Conservation (phyloP, 441 rosid genomes). For the Geranium incanum region DNA sequence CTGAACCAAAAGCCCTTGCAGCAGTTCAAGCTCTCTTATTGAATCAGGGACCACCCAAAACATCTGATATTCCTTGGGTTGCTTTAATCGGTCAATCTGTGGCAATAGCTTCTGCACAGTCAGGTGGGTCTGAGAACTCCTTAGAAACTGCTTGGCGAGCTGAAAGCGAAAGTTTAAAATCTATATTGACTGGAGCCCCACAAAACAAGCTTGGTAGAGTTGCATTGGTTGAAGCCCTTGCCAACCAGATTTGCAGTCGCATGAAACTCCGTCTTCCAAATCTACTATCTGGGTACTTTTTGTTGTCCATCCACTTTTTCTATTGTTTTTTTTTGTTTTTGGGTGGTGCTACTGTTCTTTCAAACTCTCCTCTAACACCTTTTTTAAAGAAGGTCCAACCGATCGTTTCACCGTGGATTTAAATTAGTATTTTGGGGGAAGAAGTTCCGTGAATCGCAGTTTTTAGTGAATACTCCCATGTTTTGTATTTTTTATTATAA, state of each 20-base stretch:
- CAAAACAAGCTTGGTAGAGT: constrained; percentile 85
- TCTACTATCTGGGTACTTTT: constrained; percentile 75
- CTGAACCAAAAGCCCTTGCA: constrained; percentile 75
- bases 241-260: constrained; percentile 76
- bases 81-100: constrained; percentile 95
- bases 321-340: background rate
- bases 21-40: constrained; percentile 84
- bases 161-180: constrained; percentile 84
- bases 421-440: background rate
- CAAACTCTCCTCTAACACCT: background rate
- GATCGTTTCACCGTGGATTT: background rate
- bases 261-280: constrained; percentile 88
- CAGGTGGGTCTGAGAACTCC: constrained; percentile 73
- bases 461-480: background rate
- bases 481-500: background rate
- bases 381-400: background rate
- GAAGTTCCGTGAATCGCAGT: background rate
- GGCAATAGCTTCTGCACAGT: constrained; percentile 70
- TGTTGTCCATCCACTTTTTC: constrained; percentile 14
- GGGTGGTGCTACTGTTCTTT: background rate
- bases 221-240: constrained; percentile 78
- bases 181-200: constrained; percentile 72
- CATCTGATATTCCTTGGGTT: constrained; percentile 88
- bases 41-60: constrained; percentile 85
- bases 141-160: constrained; percentile 96